A percentile compares a stretch with the other conserved stretches of the same genome.
Conservation (phyloP, 495 filamentous ascomycete genomes). For the Aspergillus baeticus region DNA sequence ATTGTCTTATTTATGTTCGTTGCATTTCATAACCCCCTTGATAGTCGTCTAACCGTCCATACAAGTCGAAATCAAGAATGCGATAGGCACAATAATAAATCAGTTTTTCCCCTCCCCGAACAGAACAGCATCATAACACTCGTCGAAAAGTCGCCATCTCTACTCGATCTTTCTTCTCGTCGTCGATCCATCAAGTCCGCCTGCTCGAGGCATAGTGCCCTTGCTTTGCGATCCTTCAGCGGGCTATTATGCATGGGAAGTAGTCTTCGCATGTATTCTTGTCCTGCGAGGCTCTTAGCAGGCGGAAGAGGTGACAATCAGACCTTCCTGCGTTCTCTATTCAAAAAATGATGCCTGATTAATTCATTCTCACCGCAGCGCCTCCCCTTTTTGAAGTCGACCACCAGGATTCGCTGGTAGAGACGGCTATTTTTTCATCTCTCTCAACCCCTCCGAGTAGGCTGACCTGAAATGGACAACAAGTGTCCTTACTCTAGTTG, state of each 20-base stretch:
- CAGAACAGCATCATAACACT: slow-evolving; percentile 40
- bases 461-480: slow-evolving; percentile 14
- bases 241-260: slow-evolving; percentile 3
- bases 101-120: slow-evolving; percentile 24
- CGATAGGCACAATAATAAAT: slow-evolving; percentile 20
- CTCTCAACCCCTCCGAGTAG: slow-evolving; percentile 11
- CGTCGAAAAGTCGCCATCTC: slow-evolving; percentile 32
- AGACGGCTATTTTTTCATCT: slow-evolving; percentile 9
- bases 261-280: slow-evolving; percentile 9
- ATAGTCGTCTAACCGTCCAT: slow-evolving; percentile 34
- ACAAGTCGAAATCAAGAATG: slow-evolving; percentile 24
- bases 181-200: slow-evolving; percentile 12
- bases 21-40: slow-evolving; percentile 26
- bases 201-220: slow-evolving; percentile 10
- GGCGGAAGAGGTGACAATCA: slow-evolving; percentile 15
- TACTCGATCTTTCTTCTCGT: slow-evolving; percentile 22
- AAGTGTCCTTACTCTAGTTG: slow-evolving; percentile 32
- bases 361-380: slow-evolving; percentile 36
- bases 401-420: slow-evolving; percentile 13
- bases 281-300: slow-evolving; percentile 8
- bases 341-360: slow-evolving; percentile 29
- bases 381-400: slow-evolving; percentile 9
- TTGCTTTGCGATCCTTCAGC: slow-evolving; percentile 11
- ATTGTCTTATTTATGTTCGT: slow-evolving; percentile 18
- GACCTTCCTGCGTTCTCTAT: slow-evolving; percentile 29